Conservation (phyloP, 2,329 filamentous ascomycete genomes). For the Calonectria crousiana region DNA sequence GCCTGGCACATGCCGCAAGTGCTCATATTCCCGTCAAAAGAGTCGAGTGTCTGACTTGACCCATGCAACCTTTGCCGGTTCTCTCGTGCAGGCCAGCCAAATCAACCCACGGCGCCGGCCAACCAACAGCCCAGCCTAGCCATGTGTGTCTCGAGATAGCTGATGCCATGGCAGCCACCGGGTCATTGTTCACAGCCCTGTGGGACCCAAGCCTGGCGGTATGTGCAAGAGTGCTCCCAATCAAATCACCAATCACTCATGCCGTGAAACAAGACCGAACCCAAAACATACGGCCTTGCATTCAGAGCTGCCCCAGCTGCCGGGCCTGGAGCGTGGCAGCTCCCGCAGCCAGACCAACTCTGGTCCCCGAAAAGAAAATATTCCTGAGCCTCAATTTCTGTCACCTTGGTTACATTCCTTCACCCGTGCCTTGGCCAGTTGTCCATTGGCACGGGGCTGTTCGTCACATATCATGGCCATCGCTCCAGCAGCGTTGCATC, state of each 20-base stretch:
- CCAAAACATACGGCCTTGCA: conserved; percentile 15
- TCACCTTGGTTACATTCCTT: neutral
- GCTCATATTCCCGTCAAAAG: conserved; percentile 2
- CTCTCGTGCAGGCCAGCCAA: neutral
- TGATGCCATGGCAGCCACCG: neutral
- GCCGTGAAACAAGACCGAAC: conserved; percentile 19
- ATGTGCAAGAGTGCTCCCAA: conserved; percentile 16
- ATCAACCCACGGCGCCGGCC: neutral
- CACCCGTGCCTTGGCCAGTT: neutral
- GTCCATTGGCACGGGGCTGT: neutral
- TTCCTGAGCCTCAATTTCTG: neutral
- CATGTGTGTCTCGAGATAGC: neutral
- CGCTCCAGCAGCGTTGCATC: neutral
- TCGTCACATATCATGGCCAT: neutral
- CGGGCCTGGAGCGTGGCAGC: conserved; percentile 20
- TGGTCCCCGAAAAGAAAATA: neutral
- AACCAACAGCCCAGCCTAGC: neutral
- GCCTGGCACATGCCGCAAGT: conserved; percentile 10
- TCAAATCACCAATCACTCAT: conserved; percentile 5
- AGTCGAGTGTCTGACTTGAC: neutral
- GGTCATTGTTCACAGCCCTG: conserved; percentile 6
- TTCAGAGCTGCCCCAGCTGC: neutral
- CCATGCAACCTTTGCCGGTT: neutral
- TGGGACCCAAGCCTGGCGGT: conserved; percentile 6
- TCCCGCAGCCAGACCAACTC: neutral